Evolutionary conservation across 306 rosid genomes (phyloP).

Genomic region (Vachellia pachyceras): DNA sequence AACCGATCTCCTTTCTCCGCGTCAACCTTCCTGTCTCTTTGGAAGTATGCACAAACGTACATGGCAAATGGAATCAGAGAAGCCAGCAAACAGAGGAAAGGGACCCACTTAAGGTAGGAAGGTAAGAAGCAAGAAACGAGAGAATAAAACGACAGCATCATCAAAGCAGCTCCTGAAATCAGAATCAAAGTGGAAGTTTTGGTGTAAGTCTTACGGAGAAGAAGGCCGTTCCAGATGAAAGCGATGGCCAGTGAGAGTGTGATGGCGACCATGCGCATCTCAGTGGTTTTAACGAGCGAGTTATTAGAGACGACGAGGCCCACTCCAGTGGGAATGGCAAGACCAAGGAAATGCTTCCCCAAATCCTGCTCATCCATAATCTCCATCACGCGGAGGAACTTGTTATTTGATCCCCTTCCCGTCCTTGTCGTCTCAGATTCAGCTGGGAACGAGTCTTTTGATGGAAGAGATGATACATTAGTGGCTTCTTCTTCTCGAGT

Average conservation of each 20-base stretch:
- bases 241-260: background rate
- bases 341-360: background rate
- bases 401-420: slow-evolving; percentile 3
- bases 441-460: too few species aligned
- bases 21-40: background rate
- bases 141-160: slow-evolving; percentile 6
- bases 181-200: background rate
- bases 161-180: background rate
- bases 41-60: background rate
- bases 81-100: background rate
- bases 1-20: background rate
- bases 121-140: slow-evolving; percentile 8
- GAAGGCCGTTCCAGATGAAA: slow-evolving; percentile 7
- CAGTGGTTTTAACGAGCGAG: background rate
- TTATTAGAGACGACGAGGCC: background rate
- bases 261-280: background rate
- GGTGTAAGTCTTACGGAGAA: background rate
- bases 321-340: background rate
- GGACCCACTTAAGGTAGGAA: slow-evolving; percentile 1
- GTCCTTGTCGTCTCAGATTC: background rate
- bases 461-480: too few species aligned
- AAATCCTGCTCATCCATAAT: slow-evolving; percentile 7
- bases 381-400: background rate
- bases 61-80: background rate
- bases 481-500: too few species aligned